Evolutionary conservation across 495 filamentous ascomycete genomes (phyloP).

Genomic region (Cryomyces antarcticus): DNA sequence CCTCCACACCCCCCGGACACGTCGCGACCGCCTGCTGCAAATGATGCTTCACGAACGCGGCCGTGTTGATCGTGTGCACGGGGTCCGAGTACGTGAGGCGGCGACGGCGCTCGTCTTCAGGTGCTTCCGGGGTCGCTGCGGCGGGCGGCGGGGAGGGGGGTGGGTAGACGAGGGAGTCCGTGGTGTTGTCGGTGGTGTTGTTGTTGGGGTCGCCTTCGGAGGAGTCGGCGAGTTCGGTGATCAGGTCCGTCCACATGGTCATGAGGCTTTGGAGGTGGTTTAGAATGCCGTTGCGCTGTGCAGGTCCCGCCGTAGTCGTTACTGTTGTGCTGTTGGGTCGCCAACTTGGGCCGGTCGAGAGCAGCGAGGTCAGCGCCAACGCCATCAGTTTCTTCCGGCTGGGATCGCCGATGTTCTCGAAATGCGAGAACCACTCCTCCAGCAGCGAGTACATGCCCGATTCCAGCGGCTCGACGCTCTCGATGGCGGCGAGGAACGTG

Average conservation of each 20-base stretch:
- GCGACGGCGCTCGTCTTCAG: constrained; percentile 35
- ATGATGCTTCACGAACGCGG: constrained; percentile 45
- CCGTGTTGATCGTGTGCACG: constrained; percentile 49
- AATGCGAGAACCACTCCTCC: constrained; percentile 72
- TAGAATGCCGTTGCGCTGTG: constrained; percentile 29
- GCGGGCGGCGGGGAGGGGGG: constrained; percentile 10
- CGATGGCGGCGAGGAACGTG: constrained; percentile 36
- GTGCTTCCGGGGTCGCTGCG: constrained; percentile 31
- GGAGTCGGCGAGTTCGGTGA: constrained; percentile 27
- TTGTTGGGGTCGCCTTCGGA: not conserved
- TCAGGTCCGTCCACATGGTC: constrained; percentile 48
- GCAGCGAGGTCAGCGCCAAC: constrained; percentile 62
- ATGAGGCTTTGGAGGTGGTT: constrained; percentile 41
- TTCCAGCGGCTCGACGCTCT: constrained; percentile 22
- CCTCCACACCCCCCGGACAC: constrained; percentile 43
- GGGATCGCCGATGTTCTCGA: constrained; percentile 59
- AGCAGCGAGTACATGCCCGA: constrained; percentile 50
- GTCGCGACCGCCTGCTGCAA: constrained; percentile 42
- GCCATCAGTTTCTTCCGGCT: constrained; percentile 62
- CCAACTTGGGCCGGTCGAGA: constrained; percentile 38
- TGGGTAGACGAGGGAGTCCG: constrained; percentile 31
- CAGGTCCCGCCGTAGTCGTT: constrained; percentile 32
- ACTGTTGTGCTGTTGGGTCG: constrained; percentile 14
- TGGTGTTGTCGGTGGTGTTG: not conserved
- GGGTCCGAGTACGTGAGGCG: constrained; percentile 42